Evolutionary conservation across 139 green algal species (phyloP).

Genomic region (Coelastrella sp.): DNA sequence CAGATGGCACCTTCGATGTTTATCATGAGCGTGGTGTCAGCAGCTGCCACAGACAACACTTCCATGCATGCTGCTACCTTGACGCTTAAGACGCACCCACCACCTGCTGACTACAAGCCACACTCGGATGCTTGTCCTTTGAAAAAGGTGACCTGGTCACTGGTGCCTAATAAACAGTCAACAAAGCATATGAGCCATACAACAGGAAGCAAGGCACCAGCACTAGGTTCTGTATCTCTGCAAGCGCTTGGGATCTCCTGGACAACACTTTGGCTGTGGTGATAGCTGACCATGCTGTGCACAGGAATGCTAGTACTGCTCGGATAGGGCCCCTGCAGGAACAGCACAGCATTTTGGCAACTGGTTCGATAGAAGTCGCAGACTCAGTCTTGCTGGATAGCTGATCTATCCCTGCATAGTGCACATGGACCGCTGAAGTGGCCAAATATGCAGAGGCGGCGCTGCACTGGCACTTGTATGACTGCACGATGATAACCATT

Average conservation of each 20-base stretch:
- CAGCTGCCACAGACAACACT: too few relatives aligned
- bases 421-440: too few relatives aligned
- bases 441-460: too few relatives aligned
- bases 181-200: slow-evolving; percentile 87
- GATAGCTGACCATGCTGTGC: slow-evolving; percentile 77
- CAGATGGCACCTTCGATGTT: too few relatives aligned
- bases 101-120: neutral
- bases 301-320: slow-evolving; percentile 60
- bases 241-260: slow-evolving; percentile 68
- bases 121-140: neutral
- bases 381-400: too few relatives aligned
- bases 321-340: slow-evolving; percentile 33
- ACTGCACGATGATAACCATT: too few relatives aligned
- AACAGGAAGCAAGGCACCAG: slow-evolving; percentile 88
- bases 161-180: slow-evolving; percentile 82
- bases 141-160: neutral
- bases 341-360: neutral
- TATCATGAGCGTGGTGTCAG: too few relatives aligned
- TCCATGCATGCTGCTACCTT: too few relatives aligned
- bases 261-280: slow-evolving; percentile 82
- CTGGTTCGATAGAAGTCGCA: too few relatives aligned
- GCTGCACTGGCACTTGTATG: too few relatives aligned
- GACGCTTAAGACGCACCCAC: too few relatives aligned
- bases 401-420: too few relatives aligned
- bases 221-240: slow-evolving; percentile 76